Base-by-base conservation (phyloP, 2,329 filamentous ascomycete species). In the Lasiodiplodia theobromae region DNA sequence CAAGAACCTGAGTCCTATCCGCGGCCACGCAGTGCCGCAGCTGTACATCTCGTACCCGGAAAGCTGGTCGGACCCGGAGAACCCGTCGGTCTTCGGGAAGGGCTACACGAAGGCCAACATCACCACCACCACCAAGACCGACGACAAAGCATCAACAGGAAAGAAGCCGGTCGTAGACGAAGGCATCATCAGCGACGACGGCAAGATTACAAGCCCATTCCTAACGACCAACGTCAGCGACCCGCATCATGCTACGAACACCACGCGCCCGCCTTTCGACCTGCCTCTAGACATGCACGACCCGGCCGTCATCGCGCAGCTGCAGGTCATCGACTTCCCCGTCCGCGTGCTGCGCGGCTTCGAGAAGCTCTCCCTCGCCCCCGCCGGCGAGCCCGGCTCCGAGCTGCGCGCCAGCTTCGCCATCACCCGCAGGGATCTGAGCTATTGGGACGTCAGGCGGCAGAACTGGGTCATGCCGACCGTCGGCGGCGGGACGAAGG, bases 21-120 rank as follows among this genome's bases (percentile, higher is more conserved):
- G 89, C 68, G 87, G 86, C 25, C 81, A 82, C 1, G 81, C 84
- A 7, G 84, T 89, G 0, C 78, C 85, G 2, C 87, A 89, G 76
- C 77, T 89, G 0, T 89, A 89, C 73, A 89, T 88, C 37, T 81
- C 78, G 8, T 83, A 82, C 51, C 84, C 87, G 0, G 70, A 80
- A 8, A 70, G 76, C 65, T 81, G 82, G 67, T 74, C 72, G n/a
- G 81, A 83, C 63, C 71, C 74, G 0, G 78, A 79, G 3, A 53
- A 25, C 37, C 40, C 65, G 31, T 25, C 18, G 3, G 28, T 51
- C 21, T 37, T 34, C 31, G 64, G 64, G 4, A 28, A 57, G 11
- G 64, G 64, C 1, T 52, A 56, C 25, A 54, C 53, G 6, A 62
- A 62, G 12, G 21, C 21, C 18, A 34, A 11, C 18, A 18, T 12